A percentile compares a stretch with the other conserved stretches of the same genome.
phyloP scores from a whole-genome alignment of 768 basidiomycete genomes.

The Rhodocollybia butyracea region DNA sequence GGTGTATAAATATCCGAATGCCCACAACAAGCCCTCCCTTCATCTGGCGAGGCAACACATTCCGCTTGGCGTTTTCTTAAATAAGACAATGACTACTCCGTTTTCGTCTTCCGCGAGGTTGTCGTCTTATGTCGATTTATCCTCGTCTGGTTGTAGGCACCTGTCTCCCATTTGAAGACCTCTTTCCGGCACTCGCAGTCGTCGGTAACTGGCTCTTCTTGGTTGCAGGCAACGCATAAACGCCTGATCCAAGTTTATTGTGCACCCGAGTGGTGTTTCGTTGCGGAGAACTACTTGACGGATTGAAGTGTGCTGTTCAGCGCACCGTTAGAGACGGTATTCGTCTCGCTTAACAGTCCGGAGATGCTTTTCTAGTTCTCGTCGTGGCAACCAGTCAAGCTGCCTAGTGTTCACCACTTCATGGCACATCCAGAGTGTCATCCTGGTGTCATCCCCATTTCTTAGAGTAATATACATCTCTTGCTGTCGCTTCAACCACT shows the following conservation, averaged over 20 bases:
- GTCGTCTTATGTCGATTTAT: no score
- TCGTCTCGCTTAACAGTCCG: conserved; percentile 6
- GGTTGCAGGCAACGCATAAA: conserved; percentile 2
- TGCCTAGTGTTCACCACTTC: neutral
- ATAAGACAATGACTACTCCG: conserved; percentile 1
- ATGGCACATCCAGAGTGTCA: conserved; percentile 5
- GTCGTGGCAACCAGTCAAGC: neutral
- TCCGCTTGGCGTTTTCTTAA: conserved; percentile 1
- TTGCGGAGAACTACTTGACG: neutral
- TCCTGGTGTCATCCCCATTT: no score
- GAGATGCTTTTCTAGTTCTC: conserved; percentile 1
- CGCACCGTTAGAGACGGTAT: neutral
- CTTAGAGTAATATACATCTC: neutral
- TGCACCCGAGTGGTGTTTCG: neutral
- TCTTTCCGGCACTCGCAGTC: no score
- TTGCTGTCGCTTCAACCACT: neutral
- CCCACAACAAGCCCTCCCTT: neutral
- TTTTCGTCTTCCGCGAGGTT: no score
- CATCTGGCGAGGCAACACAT: conserved; percentile 4
- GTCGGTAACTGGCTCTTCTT: neutral
- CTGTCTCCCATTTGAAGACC: neutral
- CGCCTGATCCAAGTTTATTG: conserved; percentile 5
- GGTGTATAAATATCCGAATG: neutral
- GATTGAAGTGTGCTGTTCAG: neutral
- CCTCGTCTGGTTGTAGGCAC: conserved; percentile 2